Conservation (phyloP, 2,329 filamentous ascomycete genomes). For the Teratosphaeria zuluensis region DNA sequence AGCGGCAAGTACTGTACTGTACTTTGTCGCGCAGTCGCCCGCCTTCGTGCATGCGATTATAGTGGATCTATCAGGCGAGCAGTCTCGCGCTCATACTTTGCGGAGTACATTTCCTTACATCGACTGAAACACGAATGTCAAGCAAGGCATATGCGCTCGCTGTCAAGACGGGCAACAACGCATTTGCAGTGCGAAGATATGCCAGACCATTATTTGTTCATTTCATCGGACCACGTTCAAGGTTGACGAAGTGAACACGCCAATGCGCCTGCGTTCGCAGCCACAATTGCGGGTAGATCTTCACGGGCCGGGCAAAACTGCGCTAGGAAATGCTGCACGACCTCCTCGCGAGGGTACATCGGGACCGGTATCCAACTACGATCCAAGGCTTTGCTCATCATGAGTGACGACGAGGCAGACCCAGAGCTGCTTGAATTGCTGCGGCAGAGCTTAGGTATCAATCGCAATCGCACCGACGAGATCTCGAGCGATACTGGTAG, state of each 20-base stretch:
- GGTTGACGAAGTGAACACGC: no score
- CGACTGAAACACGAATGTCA: not conserved
- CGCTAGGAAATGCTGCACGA: not conserved
- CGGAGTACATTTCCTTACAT: not conserved
- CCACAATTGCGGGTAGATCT: no score
- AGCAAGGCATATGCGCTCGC: not conserved
- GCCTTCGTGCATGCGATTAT: not conserved
- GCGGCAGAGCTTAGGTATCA: conserved; percentile 59
- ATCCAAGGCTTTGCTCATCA: conserved; percentile 26
- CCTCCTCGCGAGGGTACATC: no score
- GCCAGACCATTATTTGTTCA: no score
- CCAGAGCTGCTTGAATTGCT: conserved; percentile 78
- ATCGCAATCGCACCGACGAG: conserved; percentile 12
- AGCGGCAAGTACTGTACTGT: not conserved
- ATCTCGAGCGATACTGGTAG: conserved; percentile 24
- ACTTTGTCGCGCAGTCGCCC: not conserved
- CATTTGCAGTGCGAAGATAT: no score
- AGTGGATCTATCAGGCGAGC: not conserved
- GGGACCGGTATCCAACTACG: not conserved
- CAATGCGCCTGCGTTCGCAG: no score
- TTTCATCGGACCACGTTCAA: no score
- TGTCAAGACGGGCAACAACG: no score
- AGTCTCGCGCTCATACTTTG: not conserved
- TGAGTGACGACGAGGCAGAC: conserved; percentile 90
- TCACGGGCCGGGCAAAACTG: not conserved